These are phyloP conservation scores for Pythium brachiatum DNA, from an alignment of 352 stramenopile species.

Conservation along the genomic window DNA sequence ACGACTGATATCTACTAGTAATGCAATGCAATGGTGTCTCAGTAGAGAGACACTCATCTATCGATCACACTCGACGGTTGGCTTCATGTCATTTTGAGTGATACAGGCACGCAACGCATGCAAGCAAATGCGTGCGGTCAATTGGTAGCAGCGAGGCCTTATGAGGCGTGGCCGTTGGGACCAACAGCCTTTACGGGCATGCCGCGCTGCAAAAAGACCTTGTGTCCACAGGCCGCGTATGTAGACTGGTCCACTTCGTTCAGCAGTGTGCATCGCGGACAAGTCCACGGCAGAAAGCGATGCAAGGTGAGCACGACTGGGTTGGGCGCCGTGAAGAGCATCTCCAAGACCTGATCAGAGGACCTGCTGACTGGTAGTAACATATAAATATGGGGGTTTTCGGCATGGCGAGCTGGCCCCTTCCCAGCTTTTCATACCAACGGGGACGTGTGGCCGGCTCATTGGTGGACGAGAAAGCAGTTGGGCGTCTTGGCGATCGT, in stretches of 20 bases:
- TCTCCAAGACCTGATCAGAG: slow-evolving; percentile 67
- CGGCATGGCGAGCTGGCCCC: neutral
- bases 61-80: neutral
- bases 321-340: slow-evolving; percentile 65
- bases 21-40: neutral
- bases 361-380: no score
- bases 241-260: slow-evolving; percentile 37
- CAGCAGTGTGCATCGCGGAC: slow-evolving; percentile 69
- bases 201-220: slow-evolving; percentile 18
- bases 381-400: neutral
- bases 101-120: neutral
- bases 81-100: neutral
- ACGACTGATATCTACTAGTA: neutral
- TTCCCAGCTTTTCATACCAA: neutral
- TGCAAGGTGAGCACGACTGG: slow-evolving; percentile 67
- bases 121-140: neutral
- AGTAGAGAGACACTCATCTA: neutral
- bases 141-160: neutral
- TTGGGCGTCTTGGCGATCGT: slow-evolving; percentile 62
- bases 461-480: slow-evolving; percentile 79
- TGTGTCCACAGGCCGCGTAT: slow-evolving; percentile 58
- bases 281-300: slow-evolving; percentile 59
- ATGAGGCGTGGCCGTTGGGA: neutral
- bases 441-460: slow-evolving; percentile 4
- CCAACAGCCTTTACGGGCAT: slow-evolving; percentile 4